Evolutionary conservation across 1,284 basidiomycete genomes (phyloP).

Genomic region (Papiliotrema nemorosa): DNA sequence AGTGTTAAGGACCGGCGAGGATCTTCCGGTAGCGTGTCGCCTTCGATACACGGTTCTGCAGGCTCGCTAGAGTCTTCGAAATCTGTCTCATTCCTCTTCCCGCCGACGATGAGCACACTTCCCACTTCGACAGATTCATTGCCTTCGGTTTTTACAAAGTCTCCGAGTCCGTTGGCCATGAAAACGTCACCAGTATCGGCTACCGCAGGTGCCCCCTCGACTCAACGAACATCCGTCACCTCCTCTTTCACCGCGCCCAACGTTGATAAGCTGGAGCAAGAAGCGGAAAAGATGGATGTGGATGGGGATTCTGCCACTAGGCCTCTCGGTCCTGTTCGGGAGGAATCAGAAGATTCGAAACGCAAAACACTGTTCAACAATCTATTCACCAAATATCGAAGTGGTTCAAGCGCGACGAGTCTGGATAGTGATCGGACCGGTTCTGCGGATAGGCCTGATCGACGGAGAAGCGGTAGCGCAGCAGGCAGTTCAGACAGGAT

Average conservation of each 20-base stretch:
- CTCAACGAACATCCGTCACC: neutral
- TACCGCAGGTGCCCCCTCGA: too few species aligned
- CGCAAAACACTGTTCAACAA: neutral
- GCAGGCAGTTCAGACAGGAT: neutral
- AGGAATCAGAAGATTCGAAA: neutral
- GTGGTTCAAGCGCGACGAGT: neutral
- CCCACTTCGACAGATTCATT: neutral
- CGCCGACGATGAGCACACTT: neutral
- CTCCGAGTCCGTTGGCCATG: neutral
- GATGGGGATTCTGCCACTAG: neutral
- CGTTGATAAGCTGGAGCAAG: too few species aligned
- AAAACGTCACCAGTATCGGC: too few species aligned
- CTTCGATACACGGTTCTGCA: too few species aligned
- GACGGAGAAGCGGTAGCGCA: too few species aligned
- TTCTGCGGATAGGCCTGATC: too few species aligned
- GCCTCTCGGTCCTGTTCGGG: too few species aligned
- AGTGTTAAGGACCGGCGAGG: too few species aligned
- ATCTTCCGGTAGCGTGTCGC: too few species aligned
- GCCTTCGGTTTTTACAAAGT: neutral
- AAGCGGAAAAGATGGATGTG: neutral
- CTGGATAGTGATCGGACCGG: neutral
- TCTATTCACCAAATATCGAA: conserved; percentile 1
- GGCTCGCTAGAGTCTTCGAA: neutral
- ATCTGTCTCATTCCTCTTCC: conserved; percentile 6
- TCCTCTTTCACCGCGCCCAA: neutral